Evolutionary conservation across 2,329 filamentous ascomycete genomes (phyloP).

Genomic region (Aspergillus sp.): DNA sequence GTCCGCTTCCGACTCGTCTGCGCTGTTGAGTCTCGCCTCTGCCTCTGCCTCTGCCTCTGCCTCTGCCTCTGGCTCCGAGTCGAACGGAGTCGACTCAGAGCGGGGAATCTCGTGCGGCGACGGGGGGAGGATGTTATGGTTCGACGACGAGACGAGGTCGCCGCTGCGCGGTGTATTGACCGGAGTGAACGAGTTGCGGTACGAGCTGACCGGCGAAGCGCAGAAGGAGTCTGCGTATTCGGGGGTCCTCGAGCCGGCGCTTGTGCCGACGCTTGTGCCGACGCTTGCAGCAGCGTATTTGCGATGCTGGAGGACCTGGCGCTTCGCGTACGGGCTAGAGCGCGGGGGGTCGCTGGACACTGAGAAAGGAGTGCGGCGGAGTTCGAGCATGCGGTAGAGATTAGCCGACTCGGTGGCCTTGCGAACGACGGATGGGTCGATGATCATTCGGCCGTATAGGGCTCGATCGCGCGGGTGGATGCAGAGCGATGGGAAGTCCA

Average conservation of each 20-base stretch:
- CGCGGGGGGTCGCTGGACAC: background rate
- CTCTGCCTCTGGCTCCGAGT: no score
- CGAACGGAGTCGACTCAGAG: background rate
- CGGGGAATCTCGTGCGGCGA: background rate
- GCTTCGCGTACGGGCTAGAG: background rate
- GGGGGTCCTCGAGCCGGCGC: conserved; percentile 33
- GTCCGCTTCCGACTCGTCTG: background rate
- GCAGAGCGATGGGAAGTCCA: conserved; percentile 66
- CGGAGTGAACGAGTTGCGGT: conserved; percentile 32
- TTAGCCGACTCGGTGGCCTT: conserved; percentile 38
- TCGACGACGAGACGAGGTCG: conserved; percentile 3
- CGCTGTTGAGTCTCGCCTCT: background rate
- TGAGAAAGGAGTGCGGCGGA: background rate
- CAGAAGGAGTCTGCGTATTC: conserved; percentile 28
- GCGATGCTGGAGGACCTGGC: conserved; percentile 3
- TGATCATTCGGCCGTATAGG: conserved; percentile 59
- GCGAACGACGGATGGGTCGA: conserved; percentile 48
- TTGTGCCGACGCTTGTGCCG: conserved; percentile 15
- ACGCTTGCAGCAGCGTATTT: no score
- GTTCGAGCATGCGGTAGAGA: conserved; percentile 25
- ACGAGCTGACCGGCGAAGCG: conserved; percentile 32
- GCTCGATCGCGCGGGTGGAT: conserved; percentile 49
- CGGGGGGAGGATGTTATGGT: background rate
- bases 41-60: no score
- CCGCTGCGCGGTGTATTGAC: conserved; percentile 32